A percentile compares a stretch with the other conserved stretches of the same genome.
Conservation (phyloP, 108 stramenopile genomes). For the Cafeteria roenbergensis region DNA sequence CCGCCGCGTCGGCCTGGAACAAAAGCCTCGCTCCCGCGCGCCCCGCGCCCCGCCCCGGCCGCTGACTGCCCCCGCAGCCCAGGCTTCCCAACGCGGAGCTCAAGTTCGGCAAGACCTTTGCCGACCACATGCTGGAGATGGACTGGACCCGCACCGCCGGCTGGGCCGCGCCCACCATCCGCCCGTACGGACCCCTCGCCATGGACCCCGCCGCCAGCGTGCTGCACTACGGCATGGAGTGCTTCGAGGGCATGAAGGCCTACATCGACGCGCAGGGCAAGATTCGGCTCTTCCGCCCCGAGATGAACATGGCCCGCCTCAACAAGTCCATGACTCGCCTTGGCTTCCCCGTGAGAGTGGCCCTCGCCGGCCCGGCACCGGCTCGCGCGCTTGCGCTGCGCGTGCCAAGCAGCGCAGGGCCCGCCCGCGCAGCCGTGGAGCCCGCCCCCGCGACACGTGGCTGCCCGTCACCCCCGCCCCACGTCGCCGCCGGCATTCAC, state of each 20-base stretch:
- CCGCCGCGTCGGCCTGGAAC: too few species aligned
- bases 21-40: too few species aligned
- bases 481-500: constrained; percentile 67
- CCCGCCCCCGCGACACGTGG: constrained; percentile 22
- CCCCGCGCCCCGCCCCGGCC: too few species aligned
- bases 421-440: too few species aligned
- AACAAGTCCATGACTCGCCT: not conserved
- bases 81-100: constrained; percentile 3
- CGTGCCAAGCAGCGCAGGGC: too few species aligned
- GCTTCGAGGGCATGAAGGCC: constrained; percentile 97
- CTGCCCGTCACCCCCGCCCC: constrained; percentile 75
- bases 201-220: constrained; percentile 58
- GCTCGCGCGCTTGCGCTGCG: not conserved
- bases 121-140: constrained; percentile 12
- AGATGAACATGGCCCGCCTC: constrained; percentile 62
- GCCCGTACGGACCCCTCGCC: not conserved
- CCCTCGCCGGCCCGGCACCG: not conserved
- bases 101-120: constrained; percentile 3
- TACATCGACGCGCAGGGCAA: constrained; percentile 75
- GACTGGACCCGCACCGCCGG: constrained; percentile 1
- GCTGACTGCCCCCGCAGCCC: too few species aligned
- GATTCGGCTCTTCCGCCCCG: constrained; percentile 82
- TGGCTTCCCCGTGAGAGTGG: not conserved
- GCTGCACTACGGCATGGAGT: constrained; percentile 90
- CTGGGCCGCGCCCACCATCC: constrained; percentile 4